phyloP scores from a whole-genome alignment of 75 land plant genomes.

The Pinus albicaulis region DNA sequence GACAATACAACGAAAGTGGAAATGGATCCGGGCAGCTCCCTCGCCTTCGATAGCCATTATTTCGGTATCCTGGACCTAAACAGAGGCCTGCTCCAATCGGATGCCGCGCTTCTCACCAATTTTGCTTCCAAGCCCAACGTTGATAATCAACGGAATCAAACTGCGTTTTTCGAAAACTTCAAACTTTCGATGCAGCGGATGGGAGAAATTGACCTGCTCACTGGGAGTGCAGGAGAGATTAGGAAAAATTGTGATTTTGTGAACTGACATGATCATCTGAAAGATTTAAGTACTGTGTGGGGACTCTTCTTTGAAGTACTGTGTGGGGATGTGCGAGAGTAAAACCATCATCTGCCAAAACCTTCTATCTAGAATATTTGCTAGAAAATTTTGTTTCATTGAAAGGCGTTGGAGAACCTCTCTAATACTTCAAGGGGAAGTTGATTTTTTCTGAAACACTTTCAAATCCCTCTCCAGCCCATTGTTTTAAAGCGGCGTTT shows the following conservation, averaged over 20 bases:
- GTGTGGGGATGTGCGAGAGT: too few relatives aligned
- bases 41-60: slow-evolving; percentile 46
- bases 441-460: too few relatives aligned
- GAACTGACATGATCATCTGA: slow-evolving; percentile 6
- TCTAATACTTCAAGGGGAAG: too few relatives aligned
- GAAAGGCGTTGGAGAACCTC: too few relatives aligned
- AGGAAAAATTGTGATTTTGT: slow-evolving; percentile 33
- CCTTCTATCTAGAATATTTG: too few relatives aligned
- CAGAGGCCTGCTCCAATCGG: slow-evolving; percentile 44
- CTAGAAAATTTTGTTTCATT: too few relatives aligned
- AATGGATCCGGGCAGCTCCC: slow-evolving; percentile 34
- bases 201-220: slow-evolving; percentile 32
- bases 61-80: slow-evolving; percentile 22
- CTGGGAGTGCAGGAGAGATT: slow-evolving; percentile 48
- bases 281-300: too few relatives aligned
- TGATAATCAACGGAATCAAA: slow-evolving; percentile 7
- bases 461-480: too few relatives aligned
- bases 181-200: slow-evolving; percentile 40
- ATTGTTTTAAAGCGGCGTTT: too few relatives aligned
- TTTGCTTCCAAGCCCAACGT: slow-evolving; percentile 13
- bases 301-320: too few relatives aligned
- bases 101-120: slow-evolving; percentile 34
- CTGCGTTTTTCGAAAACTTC: slow-evolving; percentile 19
- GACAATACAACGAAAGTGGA: slow-evolving; percentile 20
- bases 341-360: too few relatives aligned